Percentiles rank a stretch among this genome's conserved stretches.
phyloP scores from a whole-genome alignment of 1,284 basidiomycete species.

The Pseudozyma tsukubaensis region DNA sequence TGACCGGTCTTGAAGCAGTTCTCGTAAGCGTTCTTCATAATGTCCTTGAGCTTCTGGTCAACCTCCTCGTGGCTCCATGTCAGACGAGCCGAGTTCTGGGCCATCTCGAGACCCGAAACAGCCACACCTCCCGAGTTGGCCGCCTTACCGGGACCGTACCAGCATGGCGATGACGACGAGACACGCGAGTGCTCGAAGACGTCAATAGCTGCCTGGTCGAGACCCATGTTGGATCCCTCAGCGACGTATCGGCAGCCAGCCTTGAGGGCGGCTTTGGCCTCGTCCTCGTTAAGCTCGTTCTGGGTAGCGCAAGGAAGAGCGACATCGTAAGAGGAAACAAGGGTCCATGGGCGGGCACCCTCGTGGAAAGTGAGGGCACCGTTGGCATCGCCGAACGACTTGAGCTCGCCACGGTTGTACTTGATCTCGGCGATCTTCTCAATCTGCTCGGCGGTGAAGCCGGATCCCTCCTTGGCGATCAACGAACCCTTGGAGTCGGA shows the following conservation, averaged over 20 bases:
- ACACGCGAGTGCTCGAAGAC: slow-evolving; percentile 78
- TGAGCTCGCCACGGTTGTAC: slow-evolving; percentile 75
- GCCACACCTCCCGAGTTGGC: slow-evolving; percentile 69
- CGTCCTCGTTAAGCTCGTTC: slow-evolving; percentile 80
- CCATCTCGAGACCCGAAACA: slow-evolving; percentile 82
- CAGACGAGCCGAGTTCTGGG: slow-evolving; percentile 75
- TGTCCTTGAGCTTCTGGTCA: slow-evolving; percentile 78
- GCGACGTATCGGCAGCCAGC: slow-evolving; percentile 80
- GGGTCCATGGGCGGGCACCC: slow-evolving; percentile 79
- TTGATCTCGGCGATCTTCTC: slow-evolving; percentile 72
- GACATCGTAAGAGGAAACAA: slow-evolving; percentile 76
- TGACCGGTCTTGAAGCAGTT: slow-evolving; percentile 76
- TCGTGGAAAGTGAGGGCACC: slow-evolving; percentile 51
- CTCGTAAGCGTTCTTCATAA: slow-evolving; percentile 79
- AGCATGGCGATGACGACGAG: slow-evolving; percentile 53
- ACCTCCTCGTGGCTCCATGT: slow-evolving; percentile 78
- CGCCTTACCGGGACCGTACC: slow-evolving; percentile 59
- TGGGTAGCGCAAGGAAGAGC: slow-evolving; percentile 82
- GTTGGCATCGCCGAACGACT: slow-evolving; percentile 37
- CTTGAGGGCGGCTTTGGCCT: slow-evolving; percentile 78
- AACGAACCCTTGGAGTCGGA: slow-evolving; percentile 82
- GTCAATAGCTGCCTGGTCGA: slow-evolving; percentile 75
- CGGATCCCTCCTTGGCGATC: slow-evolving; percentile 72
- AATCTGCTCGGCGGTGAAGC: slow-evolving; percentile 71
- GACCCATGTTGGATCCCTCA: slow-evolving; percentile 77